A percentile compares a stretch with the other conserved stretches of the same genome.
Evolutionary conservation across 371 early-diverging fungal genomes (phyloP).

Genomic region (Capillidium rhysosporum): DNA sequence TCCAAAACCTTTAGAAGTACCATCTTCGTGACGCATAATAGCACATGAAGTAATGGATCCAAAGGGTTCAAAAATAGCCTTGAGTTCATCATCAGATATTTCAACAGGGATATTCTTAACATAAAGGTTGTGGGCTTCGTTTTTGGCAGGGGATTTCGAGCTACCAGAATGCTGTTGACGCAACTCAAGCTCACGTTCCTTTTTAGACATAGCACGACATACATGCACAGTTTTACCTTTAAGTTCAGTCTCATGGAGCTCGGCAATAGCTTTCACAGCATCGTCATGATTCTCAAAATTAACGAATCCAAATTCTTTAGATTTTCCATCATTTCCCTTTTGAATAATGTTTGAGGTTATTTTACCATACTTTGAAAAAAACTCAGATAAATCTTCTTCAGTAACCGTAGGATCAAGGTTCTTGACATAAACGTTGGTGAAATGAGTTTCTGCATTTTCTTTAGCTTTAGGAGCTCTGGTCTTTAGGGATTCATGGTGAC

Average conservation of each 20-base stretch:
- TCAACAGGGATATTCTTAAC: constrained; percentile 95
- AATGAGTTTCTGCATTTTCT: constrained; percentile 75
- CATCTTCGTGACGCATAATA: constrained; percentile 91
- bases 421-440: constrained; percentile 98
- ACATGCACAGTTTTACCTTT: constrained; percentile 88
- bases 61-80: constrained; percentile 85
- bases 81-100: constrained; percentile 84
- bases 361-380: constrained; percentile 74
- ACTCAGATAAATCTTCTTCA: constrained; percentile 57
- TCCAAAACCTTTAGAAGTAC: constrained; percentile 61
- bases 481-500: constrained; percentile 77
- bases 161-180: constrained; percentile 83
- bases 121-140: constrained; percentile 95
- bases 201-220: constrained; percentile 96
- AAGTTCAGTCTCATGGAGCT: constrained; percentile 79
- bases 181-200: constrained; percentile 93
- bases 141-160: constrained; percentile 88
- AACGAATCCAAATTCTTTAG: constrained; percentile 91
- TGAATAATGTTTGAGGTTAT: constrained; percentile 66
- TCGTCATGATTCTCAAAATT: constrained; percentile 89
- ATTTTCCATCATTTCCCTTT: constrained; percentile 57
- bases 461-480: constrained; percentile 77
- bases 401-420: constrained; percentile 73
- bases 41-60: constrained; percentile 92
- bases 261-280: constrained; percentile 83